Conservation (phyloP, 352 stramenopile species). For the Phytophthora citrophthora region DNA sequence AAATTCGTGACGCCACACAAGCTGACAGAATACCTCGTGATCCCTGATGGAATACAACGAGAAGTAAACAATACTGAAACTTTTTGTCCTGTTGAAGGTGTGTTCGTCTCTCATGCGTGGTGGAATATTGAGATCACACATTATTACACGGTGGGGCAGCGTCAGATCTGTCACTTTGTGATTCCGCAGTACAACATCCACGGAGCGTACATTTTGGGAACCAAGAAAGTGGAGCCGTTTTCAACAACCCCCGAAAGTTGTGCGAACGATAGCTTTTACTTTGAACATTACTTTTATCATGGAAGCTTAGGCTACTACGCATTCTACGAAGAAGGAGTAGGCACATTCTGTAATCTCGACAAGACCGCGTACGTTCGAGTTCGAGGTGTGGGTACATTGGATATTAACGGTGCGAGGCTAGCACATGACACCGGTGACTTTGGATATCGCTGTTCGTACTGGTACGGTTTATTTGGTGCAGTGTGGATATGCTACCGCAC, state of each 20-base stretch:
- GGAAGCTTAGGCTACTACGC: slow-evolving; percentile 36
- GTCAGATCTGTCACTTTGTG: slow-evolving; percentile 31
- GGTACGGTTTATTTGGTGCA: slow-evolving; percentile 20
- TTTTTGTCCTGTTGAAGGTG: slow-evolving; percentile 14
- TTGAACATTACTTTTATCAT: slow-evolving; percentile 41
- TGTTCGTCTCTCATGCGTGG: slow-evolving; percentile 15
- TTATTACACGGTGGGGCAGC: slow-evolving; percentile 8
- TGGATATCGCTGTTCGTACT: slow-evolving; percentile 31
- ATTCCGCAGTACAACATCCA: slow-evolving; percentile 36
- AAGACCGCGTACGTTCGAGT: slow-evolving; percentile 28
- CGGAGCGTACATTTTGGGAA: slow-evolving; percentile 17
- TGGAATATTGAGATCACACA: slow-evolving; percentile 29
- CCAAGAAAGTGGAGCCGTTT: background rate
- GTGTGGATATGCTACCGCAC: slow-evolving; percentile 24
- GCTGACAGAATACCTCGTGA: slow-evolving; percentile 20
- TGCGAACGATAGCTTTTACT: slow-evolving; percentile 13
- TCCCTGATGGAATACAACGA: background rate
- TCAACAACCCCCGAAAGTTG: slow-evolving; percentile 12
- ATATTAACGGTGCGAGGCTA: slow-evolving; percentile 21
- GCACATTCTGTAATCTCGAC: slow-evolving; percentile 22
- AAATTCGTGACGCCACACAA: slow-evolving; percentile 31
- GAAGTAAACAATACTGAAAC: slow-evolving; percentile 6
- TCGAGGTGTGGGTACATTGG: slow-evolving; percentile 17
- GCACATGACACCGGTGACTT: slow-evolving; percentile 14
- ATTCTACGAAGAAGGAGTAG: slow-evolving; percentile 36